A percentile compares a stretch with the other conserved stretches of the same genome.
Conservation (phyloP, 805 yeast species). For the Cyberlindnera saturnus region DNA sequence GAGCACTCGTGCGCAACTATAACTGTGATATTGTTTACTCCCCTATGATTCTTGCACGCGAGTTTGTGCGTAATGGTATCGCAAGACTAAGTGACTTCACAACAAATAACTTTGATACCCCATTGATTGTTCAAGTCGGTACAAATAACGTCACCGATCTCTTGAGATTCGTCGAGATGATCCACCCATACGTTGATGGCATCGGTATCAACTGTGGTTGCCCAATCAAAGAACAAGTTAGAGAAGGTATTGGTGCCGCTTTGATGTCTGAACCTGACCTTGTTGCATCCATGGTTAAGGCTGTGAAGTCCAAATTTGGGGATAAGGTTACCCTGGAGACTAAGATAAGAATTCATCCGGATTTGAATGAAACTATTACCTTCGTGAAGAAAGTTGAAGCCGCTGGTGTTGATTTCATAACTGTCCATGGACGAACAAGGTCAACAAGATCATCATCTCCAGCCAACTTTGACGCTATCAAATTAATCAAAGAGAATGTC, state of each 20-base stretch:
- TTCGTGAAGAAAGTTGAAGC: slow-evolving; percentile 71
- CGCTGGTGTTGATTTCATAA: slow-evolving; percentile 90
- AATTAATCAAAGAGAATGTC: slow-evolving; percentile 42
- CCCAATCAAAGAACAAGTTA: slow-evolving; percentile 89
- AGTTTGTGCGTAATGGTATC: slow-evolving; percentile 75
- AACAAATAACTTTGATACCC: slow-evolving; percentile 63
- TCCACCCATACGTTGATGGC: slow-evolving; percentile 88
- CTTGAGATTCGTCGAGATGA: slow-evolving; percentile 77
- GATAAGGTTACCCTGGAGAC: slow-evolving; percentile 75
- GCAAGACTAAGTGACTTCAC: slow-evolving; percentile 85
- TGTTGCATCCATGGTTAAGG: slow-evolving; percentile 77
- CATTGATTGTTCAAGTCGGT: slow-evolving; percentile 87
- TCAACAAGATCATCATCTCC: slow-evolving; percentile 81
- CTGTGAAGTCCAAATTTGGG: slow-evolving; percentile 74
- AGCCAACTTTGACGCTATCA: slow-evolving; percentile 78
- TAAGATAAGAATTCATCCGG: slow-evolving; percentile 82
- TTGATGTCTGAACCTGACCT: slow-evolving; percentile 77
- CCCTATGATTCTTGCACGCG: slow-evolving; percentile 96
- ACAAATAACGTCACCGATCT: slow-evolving; percentile 79
- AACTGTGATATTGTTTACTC: slow-evolving; percentile 80
- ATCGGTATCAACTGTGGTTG: slow-evolving; percentile 96
- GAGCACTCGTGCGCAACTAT: slow-evolving; percentile 71
- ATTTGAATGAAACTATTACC: slow-evolving; percentile 62
- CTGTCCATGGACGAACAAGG: slow-evolving; percentile 90
- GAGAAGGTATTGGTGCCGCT: slow-evolving; percentile 97